Evolutionary conservation across 2,329 filamentous ascomycete species (phyloP), one percentile per base, ranked within the genome.

Genomic region (Fonsecaea nubica): DNA sequence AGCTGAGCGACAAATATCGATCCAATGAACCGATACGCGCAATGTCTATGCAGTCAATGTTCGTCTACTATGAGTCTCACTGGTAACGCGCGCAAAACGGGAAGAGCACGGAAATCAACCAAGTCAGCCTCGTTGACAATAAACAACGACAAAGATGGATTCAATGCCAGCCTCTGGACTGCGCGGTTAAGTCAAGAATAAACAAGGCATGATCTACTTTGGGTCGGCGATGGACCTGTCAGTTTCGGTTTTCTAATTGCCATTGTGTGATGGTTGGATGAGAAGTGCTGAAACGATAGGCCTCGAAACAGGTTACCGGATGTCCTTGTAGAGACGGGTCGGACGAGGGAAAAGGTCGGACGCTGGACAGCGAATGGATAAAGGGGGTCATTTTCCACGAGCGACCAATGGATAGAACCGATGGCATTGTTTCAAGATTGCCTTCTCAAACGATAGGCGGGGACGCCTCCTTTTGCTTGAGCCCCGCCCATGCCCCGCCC

Each of bases 91-190:
- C 59, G 59, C 59, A 62, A 62, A 33, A n/a, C 35, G 36, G 15
- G 21, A 33, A 35, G 30, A 18, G 42, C 59, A 35, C 50, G 4
- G 45, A 50, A 50, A 50, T 15, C 45, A 50, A 50, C 25, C 18
- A 10, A 12, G 60, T 7, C 52, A 50, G 60, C 60, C 52, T 62
- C 52, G 60, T 56, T 62, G 50, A 45, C 60, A 62, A 62, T 56
- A 62, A 62, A 56, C 56, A 56, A 45, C 52, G 12, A 38, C 52
- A 12, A 38, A 33, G 30, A 6, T 56, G 12, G 3, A 21, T 7
- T 1, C 21, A 38, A 21, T 54, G 32, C 45, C 52, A 25, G 25
- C 60, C 60, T 62, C 36, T 38, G 30, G 42, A 40, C 15, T 48
- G 48, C 58, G 58, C 48, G 48, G 58, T 33, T 54, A 42, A 32